Evolutionary conservation across 2,329 filamentous ascomycete genomes (phyloP).

Genomic region (Trichoderma brevicompactum): DNA sequence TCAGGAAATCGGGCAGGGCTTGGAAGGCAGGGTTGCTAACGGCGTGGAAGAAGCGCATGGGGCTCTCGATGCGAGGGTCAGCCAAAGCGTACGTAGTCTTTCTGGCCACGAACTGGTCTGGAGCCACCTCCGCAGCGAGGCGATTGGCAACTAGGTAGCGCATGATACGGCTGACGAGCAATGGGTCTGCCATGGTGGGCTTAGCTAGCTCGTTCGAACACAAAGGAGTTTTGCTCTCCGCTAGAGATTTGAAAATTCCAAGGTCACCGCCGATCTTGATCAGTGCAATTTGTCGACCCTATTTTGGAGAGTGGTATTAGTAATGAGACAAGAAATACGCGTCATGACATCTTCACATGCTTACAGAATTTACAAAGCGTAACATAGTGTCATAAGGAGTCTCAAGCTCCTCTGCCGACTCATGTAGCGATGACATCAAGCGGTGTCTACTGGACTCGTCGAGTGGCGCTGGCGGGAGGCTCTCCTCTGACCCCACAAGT

Average conservation of each 20-base stretch:
- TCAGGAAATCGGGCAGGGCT: constrained; percentile 39
- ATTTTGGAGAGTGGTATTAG: neutral
- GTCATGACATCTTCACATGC: neutral
- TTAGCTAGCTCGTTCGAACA: constrained; percentile 32
- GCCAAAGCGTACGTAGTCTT: constrained; percentile 38
- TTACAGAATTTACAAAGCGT: constrained; percentile 24
- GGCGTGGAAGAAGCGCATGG: constrained; percentile 36
- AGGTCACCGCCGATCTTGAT: constrained; percentile 31
- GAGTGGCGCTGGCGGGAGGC: neutral
- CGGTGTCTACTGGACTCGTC: constrained; percentile 23
- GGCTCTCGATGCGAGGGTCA: constrained; percentile 36
- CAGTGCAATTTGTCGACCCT: constrained; percentile 6
- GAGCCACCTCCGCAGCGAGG: constrained; percentile 37
- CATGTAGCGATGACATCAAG: constrained; percentile 6
- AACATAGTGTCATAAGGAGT: constrained; percentile 23
- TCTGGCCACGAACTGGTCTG: constrained; percentile 39
- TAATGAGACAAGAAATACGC: neutral
- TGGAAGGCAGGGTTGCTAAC: constrained; percentile 35
- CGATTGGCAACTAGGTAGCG: constrained; percentile 41
- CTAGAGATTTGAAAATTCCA: constrained; percentile 32
- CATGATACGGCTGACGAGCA: constrained; percentile 40
- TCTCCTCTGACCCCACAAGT: neutral
- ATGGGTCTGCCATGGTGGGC: constrained; percentile 35
- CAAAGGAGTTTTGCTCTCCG: constrained; percentile 30
- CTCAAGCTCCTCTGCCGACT: constrained; percentile 20